Conservation (phyloP, 495 filamentous ascomycete genomes). For the Neurospora sp. region DNA sequence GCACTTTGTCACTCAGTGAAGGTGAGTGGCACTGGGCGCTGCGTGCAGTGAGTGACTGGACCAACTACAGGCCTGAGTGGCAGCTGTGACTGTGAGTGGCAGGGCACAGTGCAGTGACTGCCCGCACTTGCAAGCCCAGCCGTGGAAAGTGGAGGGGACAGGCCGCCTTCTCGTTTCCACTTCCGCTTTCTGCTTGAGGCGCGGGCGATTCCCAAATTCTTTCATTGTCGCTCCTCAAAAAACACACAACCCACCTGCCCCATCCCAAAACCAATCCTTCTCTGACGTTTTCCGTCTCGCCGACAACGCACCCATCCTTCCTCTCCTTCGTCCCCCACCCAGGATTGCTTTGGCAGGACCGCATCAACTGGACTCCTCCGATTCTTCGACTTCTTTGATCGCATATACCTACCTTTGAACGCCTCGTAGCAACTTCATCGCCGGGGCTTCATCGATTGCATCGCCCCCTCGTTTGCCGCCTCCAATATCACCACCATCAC, state of each 20-base stretch:
- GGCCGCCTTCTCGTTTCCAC: constrained; percentile 19
- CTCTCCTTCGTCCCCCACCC: not conserved
- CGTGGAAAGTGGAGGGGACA: not conserved
- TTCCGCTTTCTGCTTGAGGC: constrained; percentile 18
- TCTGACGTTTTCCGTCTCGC: constrained; percentile 2
- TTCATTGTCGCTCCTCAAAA: constrained; percentile 27
- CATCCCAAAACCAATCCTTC: constrained; percentile 24
- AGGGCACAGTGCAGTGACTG: not conserved
- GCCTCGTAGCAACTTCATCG: constrained; percentile 20
- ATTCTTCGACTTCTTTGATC: constrained; percentile 38
- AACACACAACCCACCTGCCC: constrained; percentile 15
- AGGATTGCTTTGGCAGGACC: not conserved
- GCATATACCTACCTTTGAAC: constrained; percentile 36
- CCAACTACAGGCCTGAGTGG: not conserved
- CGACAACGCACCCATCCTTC: not conserved
- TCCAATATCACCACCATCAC: constrained; percentile 26
- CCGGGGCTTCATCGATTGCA: not conserved
- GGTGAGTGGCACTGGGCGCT: not conserved
- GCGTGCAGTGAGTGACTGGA: not conserved
- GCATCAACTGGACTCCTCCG: constrained; percentile 32
- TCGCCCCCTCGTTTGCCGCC: constrained; percentile 8
- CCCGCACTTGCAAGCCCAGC: not conserved
- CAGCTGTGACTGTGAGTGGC: not conserved
- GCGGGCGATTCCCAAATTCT: constrained; percentile 17
- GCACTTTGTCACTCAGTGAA: not conserved